Conservation (phyloP, 352 stramenopile species). For the Phytophthora syringae region DNA sequence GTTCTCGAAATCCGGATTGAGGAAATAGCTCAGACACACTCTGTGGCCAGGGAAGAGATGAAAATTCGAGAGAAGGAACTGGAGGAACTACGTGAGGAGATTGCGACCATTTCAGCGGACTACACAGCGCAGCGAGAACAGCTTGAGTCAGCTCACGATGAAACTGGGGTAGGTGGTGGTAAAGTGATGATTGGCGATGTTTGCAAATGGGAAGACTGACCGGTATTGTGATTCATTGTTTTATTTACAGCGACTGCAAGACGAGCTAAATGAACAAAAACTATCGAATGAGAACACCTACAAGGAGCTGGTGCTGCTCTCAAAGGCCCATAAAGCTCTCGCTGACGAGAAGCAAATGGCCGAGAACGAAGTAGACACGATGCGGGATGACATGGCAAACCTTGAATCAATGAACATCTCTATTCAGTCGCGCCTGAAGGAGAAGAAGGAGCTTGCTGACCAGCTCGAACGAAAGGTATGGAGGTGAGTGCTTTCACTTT, state of each 20-base stretch:
- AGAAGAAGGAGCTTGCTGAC: constrained; percentile 68
- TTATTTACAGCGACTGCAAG: constrained; percentile 53
- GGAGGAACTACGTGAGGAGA: constrained; percentile 63
- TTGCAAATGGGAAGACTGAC: neutral
- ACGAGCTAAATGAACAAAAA: constrained; percentile 65
- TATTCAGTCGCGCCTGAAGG: constrained; percentile 61
- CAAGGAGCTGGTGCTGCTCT: constrained; percentile 80
- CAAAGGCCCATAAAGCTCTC: constrained; percentile 79
- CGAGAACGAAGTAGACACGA: constrained; percentile 49
- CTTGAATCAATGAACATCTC: constrained; percentile 68
- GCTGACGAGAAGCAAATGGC: constrained; percentile 65
- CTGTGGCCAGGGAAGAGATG: constrained; percentile 62
- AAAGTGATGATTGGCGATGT: neutral
- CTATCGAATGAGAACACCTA: constrained; percentile 72
- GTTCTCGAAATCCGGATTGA: constrained; percentile 80
- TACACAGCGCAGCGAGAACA: constrained; percentile 74
- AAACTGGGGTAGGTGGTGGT: constrained; percentile 45
- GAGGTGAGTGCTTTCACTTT: neutral
- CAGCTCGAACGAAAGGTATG: constrained; percentile 73
- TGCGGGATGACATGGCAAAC: constrained; percentile 56
- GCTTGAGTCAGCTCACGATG: constrained; percentile 57
- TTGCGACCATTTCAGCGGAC: constrained; percentile 66
- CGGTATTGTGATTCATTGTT: neutral
- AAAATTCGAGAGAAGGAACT: constrained; percentile 66
- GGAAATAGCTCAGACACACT: constrained; percentile 75